Evolutionary conservation across 225 moss, liverwort and hornwort species (phyloP).

Genomic region (Sphagnum contortum): DNA sequence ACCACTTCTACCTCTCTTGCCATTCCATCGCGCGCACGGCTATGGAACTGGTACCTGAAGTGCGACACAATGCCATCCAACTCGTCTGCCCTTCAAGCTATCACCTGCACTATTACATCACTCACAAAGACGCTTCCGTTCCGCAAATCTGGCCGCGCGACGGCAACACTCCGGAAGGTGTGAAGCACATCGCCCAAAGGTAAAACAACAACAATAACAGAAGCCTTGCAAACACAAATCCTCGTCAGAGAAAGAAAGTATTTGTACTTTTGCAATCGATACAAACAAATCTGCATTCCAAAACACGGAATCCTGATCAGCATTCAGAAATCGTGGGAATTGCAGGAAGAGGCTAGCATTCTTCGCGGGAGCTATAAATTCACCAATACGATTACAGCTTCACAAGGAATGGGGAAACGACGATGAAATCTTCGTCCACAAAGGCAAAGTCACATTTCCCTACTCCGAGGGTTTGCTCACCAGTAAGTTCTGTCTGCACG

Average conservation of each 20-base stretch:
- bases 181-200: neutral
- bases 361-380: conserved; percentile 36
- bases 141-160: conserved; percentile 39
- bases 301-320: too few species aligned
- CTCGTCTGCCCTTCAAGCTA: conserved; percentile 36
- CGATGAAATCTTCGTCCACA: conserved; percentile 24
- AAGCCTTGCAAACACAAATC: too few species aligned
- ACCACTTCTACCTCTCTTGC: conserved; percentile 39
- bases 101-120: conserved; percentile 11
- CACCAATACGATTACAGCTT: conserved; percentile 21
- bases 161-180: neutral
- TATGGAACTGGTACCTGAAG: conserved; percentile 14
- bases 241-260: too few species aligned
- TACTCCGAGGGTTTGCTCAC: conserved; percentile 19
- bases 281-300: too few species aligned
- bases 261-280: too few species aligned
- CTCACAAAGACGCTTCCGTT: conserved; percentile 37
- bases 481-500: conserved; percentile 41
- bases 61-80: conserved; percentile 32
- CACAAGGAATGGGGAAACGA: conserved; percentile 26
- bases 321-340: neutral
- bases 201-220: too few species aligned
- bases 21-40: conserved; percentile 34
- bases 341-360: conserved; percentile 28
- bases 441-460: conserved; percentile 10